Conservation (phyloP, 805 yeast genomes). For the Kregervanrija fluxuum region DNA sequence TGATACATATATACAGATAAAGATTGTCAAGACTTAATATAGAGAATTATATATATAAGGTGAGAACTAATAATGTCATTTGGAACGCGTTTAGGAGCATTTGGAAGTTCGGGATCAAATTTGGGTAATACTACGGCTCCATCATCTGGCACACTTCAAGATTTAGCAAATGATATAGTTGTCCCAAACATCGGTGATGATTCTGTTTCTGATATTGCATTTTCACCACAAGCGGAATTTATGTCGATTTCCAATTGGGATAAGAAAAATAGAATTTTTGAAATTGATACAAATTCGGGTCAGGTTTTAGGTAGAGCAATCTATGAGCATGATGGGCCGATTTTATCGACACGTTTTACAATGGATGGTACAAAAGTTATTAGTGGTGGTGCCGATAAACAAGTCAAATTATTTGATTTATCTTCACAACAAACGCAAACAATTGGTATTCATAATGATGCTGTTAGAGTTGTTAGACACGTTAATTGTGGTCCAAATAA, state of each 20-base stretch:
- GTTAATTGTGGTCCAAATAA: conserved; percentile 83
- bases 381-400: conserved; percentile 88
- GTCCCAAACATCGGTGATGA: conserved; percentile 87
- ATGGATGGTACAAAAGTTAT: conserved; percentile 81
- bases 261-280: conserved; percentile 87
- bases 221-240: conserved; percentile 80
- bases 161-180: conserved; percentile 61
- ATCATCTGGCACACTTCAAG: conserved; percentile 46
- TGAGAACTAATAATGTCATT: conserved; percentile 19
- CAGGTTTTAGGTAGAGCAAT: conserved; percentile 82
- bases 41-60: neutral
- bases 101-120: conserved; percentile 10
- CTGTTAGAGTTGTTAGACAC: conserved; percentile 67
- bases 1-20: too few species aligned
- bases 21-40: neutral
- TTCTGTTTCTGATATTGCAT: conserved; percentile 73
- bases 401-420: conserved; percentile 75
- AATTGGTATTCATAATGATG: conserved; percentile 77
- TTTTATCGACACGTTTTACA: conserved; percentile 74
- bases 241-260: conserved; percentile 91
- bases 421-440: conserved; percentile 76
- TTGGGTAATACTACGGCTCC: conserved; percentile 16
- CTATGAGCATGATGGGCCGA: conserved; percentile 87
- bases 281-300: conserved; percentile 64
- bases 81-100: conserved; percentile 24